Base-by-base conservation (phyloP, 495 filamentous ascomycete genomes). In the Letharia lupina region DNA sequence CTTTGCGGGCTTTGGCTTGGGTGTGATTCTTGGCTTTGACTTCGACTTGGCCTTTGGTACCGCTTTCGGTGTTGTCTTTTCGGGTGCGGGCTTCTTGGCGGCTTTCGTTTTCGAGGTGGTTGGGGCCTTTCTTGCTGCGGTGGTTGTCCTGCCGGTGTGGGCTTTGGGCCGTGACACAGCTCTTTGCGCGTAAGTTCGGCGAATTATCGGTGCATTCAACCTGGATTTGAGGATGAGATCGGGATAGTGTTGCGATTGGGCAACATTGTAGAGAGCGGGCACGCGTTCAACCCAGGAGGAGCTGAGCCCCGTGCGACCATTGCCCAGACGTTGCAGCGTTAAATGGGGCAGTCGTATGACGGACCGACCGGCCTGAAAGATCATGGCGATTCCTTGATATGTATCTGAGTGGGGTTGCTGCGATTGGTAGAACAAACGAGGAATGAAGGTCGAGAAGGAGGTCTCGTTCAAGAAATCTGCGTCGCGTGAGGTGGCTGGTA, bases 141-240 rank as follows among this genome's bases (percentile, higher is more conserved):
- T 65, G 59, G 68, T 64, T 10, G 69, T 67, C 52, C 67, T 63
- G 13, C 70, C 73, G 13, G 73, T 74, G 60, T 74, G 70, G 15
- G 65, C 72, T 64, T 75, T 76, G 3, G 75, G 70, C 61, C 71
- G 54, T 16, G 69, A 71, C 2, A 68, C 71, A 44, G 69, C 65
- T 48, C 64, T 58, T 54, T 37, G 44, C 37, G 70, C 71, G 58
- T 71, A 73, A 11, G 65, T 50, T 41, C 70, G 68, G 56, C 28
- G 47, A 10, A 40, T 33, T 16, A 37, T 7, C 39, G 68, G 58
- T 61, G 56, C 65, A 31, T 9, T 11, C 45, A 67, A 11, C 12
- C 40, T 31, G 48, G 15, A 12, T 28, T 48, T 60, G 47, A 62
- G 10, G 16, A 52, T 45, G 31, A 57, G 35, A 20, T 40, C 47